phyloP scores from a whole-genome alignment of 2,329 filamentous ascomycete species.

The Fusarium concolor region DNA sequence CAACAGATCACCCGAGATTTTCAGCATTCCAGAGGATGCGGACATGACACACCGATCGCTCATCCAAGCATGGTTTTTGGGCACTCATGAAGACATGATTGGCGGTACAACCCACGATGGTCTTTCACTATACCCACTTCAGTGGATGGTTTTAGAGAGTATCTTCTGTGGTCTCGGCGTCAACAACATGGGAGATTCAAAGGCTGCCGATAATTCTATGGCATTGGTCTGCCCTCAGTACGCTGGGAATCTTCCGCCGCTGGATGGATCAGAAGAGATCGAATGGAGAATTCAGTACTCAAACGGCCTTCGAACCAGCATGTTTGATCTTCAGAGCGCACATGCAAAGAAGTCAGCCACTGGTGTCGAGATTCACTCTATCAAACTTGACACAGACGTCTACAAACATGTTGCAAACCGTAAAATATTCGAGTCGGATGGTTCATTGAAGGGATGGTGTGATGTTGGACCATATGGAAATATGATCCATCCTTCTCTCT shows the following conservation, averaged over 20 bases:
- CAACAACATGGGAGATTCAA: slow-evolving; percentile 2
- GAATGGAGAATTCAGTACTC: slow-evolving; percentile 40
- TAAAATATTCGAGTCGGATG: slow-evolving; percentile 26
- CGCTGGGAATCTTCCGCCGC: slow-evolving; percentile 34
- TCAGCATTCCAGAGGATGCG: slow-evolving; percentile 11
- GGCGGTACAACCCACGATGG: slow-evolving; percentile 40
- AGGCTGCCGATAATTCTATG: slow-evolving; percentile 15
- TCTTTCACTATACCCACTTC: slow-evolving; percentile 38
- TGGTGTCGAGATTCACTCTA: slow-evolving; percentile 16
- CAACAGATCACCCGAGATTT: slow-evolving; percentile 8
- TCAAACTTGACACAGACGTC: slow-evolving; percentile 38
- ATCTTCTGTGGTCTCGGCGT: slow-evolving; percentile 30
- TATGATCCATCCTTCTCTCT: slow-evolving; percentile 41
- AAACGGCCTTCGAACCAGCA: slow-evolving; percentile 38
- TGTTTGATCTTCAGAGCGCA: slow-evolving; percentile 43
- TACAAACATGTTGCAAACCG: slow-evolving; percentile 30
- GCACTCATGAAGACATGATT: slow-evolving; percentile 40
- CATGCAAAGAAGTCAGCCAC: slow-evolving; percentile 20
- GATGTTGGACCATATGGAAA: slow-evolving; percentile 25
- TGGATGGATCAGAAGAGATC: slow-evolving; percentile 43
- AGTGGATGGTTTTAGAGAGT: slow-evolving; percentile 44
- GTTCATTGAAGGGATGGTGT: slow-evolving; percentile 36
- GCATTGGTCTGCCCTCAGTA: slow-evolving; percentile 41
- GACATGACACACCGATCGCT: slow-evolving; percentile 30
- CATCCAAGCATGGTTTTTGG: slow-evolving; percentile 42